phyloP scores from a whole-genome alignment of 176 grass and related monocot genomes.

The bread wheat (Triticum aestivum) region IWGSC_CS_RefSeq_v2.1 NC_057812.1:83706626-83707125 shows the following conservation, averaged over 20 bases:
- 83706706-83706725: slow-evolving; percentile 25
- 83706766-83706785: slow-evolving; percentile 87
- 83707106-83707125: slow-evolving; percentile 14
- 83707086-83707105: neutral
- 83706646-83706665: slow-evolving; percentile 55
- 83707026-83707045: slow-evolving; percentile 74
- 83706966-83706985: slow-evolving; percentile 29
- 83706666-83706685: slow-evolving; percentile 1
- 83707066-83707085: slow-evolving; percentile 37
- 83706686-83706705: neutral
- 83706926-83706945: slow-evolving; percentile 17
- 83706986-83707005: slow-evolving; percentile 71
- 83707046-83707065: slow-evolving; percentile 48
- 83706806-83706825: slow-evolving; percentile 81
- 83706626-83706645: slow-evolving; percentile 77
- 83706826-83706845: slow-evolving; percentile 64
- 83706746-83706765: slow-evolving; percentile 96
- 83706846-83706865: slow-evolving; percentile 2
- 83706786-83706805: slow-evolving; percentile 92
- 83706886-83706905: neutral
- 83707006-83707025: slow-evolving; percentile 60
- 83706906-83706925: neutral
- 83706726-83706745: slow-evolving; percentile 20
- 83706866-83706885: neutral
- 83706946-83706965: neutral